phyloP scores from a whole-genome alignment of 1,284 basidiomycete species.

The Leccinum solheimii region DNA sequence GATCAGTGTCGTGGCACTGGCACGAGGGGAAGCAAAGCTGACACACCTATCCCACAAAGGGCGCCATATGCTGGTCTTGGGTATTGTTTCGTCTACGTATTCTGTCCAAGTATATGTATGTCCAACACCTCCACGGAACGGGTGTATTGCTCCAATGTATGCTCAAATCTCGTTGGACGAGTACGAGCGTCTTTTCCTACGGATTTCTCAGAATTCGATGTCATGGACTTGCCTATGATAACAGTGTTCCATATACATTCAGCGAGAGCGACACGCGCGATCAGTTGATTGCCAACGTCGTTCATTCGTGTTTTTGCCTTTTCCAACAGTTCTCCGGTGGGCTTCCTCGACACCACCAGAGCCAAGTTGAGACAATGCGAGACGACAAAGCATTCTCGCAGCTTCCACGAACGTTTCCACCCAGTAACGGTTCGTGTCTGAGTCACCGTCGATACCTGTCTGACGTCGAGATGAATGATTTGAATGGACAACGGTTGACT shows the following conservation, averaged over 20 bases:
- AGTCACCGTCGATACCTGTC: constrained; percentile 42
- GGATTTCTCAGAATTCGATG: constrained; percentile 1
- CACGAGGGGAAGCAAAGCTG: neutral
- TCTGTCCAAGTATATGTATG: constrained; percentile 49
- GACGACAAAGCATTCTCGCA: constrained; percentile 68
- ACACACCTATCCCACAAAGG: constrained; percentile 72
- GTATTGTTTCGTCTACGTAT: constrained; percentile 46
- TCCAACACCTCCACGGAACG: constrained; percentile 62
- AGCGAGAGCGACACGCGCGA: constrained; percentile 59
- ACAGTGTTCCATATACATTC: constrained; percentile 66
- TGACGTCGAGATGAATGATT: no score
- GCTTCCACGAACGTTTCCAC: constrained; percentile 74
- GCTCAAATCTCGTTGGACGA: constrained; percentile 58
- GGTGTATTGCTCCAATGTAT: constrained; percentile 60
- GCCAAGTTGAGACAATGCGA: constrained; percentile 40
- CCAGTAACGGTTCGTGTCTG: constrained; percentile 66
- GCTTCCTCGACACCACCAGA: constrained; percentile 48
- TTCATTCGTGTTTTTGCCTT: constrained; percentile 57
- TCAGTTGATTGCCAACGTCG: constrained; percentile 44
- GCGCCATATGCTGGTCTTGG: constrained; percentile 54
- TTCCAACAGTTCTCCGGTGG: constrained; percentile 52
- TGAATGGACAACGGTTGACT: no score
- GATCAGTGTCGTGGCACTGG: constrained; percentile 12
- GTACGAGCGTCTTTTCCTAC: constrained; percentile 66
- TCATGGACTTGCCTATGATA: constrained; percentile 49